Base-by-base conservation (phyloP, 78 protist species). In the Monosiga brevicollis region DNA sequence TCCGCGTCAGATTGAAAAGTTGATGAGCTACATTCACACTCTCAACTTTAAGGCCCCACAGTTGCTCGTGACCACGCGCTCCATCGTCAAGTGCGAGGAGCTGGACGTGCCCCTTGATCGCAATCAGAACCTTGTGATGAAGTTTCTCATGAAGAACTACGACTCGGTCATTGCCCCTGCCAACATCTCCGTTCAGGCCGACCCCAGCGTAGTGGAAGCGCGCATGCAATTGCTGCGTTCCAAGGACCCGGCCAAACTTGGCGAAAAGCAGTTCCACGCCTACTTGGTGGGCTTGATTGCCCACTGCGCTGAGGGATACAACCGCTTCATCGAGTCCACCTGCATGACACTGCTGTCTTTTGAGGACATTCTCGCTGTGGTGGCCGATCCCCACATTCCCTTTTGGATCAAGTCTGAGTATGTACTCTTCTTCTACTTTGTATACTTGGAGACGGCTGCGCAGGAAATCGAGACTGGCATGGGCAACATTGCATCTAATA, bases 71-170 rank as follows among this genome's bases (percentile, higher is more conserved):
- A 35, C 39, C 41, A 2, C 11, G 9, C 20, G 35, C 39, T 2
- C 1, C 37, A 35, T 73, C 23, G 62, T 49, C 62, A 49, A 49
- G 62, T 49, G 62, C 62, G 76, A 35, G 37, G 20, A 1, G 35
- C 9, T 35, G 76, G 76, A 10, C 76, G 0, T 36, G 43, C 38
- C 83, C 37, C 70, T 79, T 54, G 3, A 3, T n/a, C 83, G 73
- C 74, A 79, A 79, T 75, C 83, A 79, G 76, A 62, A 39, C 35
- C 34, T 34, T 29, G n/a, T 79, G 32, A 11, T 54, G 39, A 42
- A 54, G 73, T 37, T 37, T 54, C 0, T 79, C 39, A 37, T 55
- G 83, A n/a, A 35, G 83, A 42, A 62, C 83, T 36, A 35, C n/a
- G 54, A 26, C 41, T 1, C 9, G 23, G 38, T 6, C 26, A 0